These are phyloP conservation scores for Phyllosticta citriasiana DNA, from an alignment of 2,329 filamentous ascomycete genomes.

Conservation along the genomic window DNA sequence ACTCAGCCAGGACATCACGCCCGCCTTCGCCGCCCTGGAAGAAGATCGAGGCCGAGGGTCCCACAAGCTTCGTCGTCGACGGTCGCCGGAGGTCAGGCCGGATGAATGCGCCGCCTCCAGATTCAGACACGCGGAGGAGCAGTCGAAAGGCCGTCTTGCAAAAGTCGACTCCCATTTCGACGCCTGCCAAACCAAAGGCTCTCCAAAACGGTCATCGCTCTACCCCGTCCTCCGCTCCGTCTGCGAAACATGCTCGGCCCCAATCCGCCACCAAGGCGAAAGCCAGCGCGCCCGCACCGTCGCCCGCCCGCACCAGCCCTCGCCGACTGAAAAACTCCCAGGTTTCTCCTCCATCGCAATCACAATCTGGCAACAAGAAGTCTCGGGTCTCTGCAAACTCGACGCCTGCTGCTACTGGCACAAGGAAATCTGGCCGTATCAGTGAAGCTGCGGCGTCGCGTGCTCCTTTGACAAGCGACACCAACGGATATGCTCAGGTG, in stretches of 20 bases:
- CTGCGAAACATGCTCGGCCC: background rate
- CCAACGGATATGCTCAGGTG: background rate
- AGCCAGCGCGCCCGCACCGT: background rate
- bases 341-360: background rate
- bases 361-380: background rate
- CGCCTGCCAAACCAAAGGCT: conserved; percentile 1
- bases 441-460: conserved; percentile 4
- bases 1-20: conserved; percentile 30
- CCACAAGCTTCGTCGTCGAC: conserved; percentile 66
- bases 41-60: conserved; percentile 71
- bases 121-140: conserved; percentile 24
- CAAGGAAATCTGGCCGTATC: conserved; percentile 8
- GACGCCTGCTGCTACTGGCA: conserved; percentile 2
- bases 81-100: conserved; percentile 53
- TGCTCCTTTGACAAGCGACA: background rate
- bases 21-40: conserved; percentile 86
- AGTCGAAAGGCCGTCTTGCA: conserved; percentile 4
- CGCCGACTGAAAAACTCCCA: background rate
- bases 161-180: conserved; percentile 4
- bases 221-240: background rate
- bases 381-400: background rate
- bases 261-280: conserved; percentile 1
- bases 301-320: background rate
- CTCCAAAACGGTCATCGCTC: conserved; percentile 2
- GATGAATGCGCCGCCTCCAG: conserved; percentile 39